Evolutionary conservation across 1,139 yeast species (phyloP), one percentile per base, ranked within the genome.

Genomic region (Candida sp.): DNA sequence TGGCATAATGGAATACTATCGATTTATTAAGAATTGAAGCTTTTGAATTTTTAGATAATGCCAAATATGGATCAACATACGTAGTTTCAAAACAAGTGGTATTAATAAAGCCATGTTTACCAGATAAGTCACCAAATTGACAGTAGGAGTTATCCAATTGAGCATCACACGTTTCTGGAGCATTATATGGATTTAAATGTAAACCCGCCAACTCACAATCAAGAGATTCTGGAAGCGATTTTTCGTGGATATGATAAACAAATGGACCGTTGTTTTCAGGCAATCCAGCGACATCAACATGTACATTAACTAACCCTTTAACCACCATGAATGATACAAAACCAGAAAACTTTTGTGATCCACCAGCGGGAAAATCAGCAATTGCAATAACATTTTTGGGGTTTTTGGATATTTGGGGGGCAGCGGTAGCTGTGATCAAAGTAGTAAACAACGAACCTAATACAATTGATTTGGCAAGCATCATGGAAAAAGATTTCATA

Each of bases 81-180:
- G 68, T 69, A 23, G 77, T 65, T 55, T 77, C 80, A 58, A 73
- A 77, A 52, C 82, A 77, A 3, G 82, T 78, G 22, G 80, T 67
- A 52, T 77, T 69, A 49, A 81, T 76, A 61, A 68, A 67, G 3
- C 86, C 87, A 57, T 81, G 84, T 55, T 81, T 81, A 29, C 86
- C 86, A 38, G 82, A 75, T 50, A 81, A 74, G 55, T 81, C 85
- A 38, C 87, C 86, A 27, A 79, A 73, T 58, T 77, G 79, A 57
- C 85, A 80, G 40, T 61, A 66, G 7, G 81, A 64, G 58, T 82
- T 83, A 51, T 71, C 68, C 21, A 67, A 68, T 46, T 72, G 71
- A 11, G 53, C 51, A 38, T 68, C 73, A 58, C 84, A 79, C 40
- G 66, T 66, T 3, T 65, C 56, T 15, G 71, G 57, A 2, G 80